Evolutionary conservation across 2,329 filamentous ascomycete species (phyloP).

Genomic region (Sporothrix luriei): DNA sequence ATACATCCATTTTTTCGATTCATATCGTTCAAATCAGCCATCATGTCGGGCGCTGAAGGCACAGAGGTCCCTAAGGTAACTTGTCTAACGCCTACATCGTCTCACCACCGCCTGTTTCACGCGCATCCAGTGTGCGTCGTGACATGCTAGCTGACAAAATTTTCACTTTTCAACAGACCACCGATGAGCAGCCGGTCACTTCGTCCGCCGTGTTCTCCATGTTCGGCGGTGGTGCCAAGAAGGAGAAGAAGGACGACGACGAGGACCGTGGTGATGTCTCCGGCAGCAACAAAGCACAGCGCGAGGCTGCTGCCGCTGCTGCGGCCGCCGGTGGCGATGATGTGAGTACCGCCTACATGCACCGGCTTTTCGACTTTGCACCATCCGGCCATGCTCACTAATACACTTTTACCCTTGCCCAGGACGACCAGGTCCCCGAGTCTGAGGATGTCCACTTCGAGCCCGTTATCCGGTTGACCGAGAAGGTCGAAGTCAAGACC

Average conservation of each 20-base stretch:
- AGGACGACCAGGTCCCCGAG: slow-evolving; percentile 80
- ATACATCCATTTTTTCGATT: neutral
- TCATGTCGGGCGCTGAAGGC: slow-evolving; percentile 44
- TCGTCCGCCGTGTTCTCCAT: slow-evolving; percentile 85
- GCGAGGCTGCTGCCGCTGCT: slow-evolving; percentile 62
- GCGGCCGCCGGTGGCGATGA: slow-evolving; percentile 57
- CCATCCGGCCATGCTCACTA: neutral
- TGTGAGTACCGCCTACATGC: slow-evolving; percentile 47
- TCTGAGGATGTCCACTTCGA: slow-evolving; percentile 96
- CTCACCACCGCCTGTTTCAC: slow-evolving; percentile 1
- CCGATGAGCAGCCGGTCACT: slow-evolving; percentile 50
- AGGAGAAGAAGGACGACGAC: slow-evolving; percentile 85
- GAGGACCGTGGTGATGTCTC: slow-evolving; percentile 85
- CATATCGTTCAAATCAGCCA: slow-evolving; percentile 28
- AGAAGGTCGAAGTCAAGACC: slow-evolving; percentile 96
- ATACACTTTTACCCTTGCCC: slow-evolving; percentile 31
- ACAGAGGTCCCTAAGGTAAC: slow-evolving; percentile 37
- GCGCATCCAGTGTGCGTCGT: neutral
- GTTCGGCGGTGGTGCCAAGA: slow-evolving; percentile 97
- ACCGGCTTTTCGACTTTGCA: neutral
- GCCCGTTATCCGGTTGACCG: slow-evolving; percentile 91
- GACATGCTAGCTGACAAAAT: neutral
- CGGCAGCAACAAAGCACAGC: slow-evolving; percentile 81
- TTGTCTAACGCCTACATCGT: neutral
- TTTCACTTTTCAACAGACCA: slow-evolving; percentile 29